Percentiles rank a stretch among this genome's conserved stretches.
phyloP scores from a whole-genome alignment of 352 stramenopile species.

The Globisporangium paroecandrum region DNA sequence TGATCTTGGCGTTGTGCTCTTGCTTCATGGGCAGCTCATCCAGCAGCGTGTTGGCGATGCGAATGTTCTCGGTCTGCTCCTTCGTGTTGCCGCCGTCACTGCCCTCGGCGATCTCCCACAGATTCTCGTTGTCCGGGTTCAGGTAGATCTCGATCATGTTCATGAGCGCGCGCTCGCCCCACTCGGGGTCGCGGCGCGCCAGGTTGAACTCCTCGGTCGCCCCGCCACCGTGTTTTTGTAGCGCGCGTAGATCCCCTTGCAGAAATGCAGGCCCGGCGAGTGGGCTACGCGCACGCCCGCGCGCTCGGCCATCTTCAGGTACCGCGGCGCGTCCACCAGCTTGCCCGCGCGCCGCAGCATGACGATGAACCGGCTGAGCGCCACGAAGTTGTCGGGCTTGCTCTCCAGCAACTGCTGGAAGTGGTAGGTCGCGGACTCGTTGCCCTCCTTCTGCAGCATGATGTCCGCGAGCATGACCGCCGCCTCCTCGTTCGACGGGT shows the following conservation, averaged over 20 bases:
- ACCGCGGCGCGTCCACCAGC: constrained; percentile 60
- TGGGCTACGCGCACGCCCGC: constrained; percentile 62
- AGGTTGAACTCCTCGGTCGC: constrained; percentile 63
- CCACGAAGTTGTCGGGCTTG: constrained; percentile 89
- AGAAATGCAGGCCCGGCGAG: constrained; percentile 87
- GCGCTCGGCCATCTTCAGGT: constrained; percentile 82
- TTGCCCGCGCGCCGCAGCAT: constrained; percentile 87
- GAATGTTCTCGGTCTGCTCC: constrained; percentile 83
- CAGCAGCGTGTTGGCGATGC: constrained; percentile 85
- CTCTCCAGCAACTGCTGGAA: constrained; percentile 87
- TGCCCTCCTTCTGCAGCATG: constrained; percentile 85
- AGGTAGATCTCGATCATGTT: constrained; percentile 95
- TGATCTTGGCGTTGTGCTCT: constrained; percentile 49
- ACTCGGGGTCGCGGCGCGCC: constrained; percentile 66
- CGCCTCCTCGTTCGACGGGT: constrained; percentile 80
- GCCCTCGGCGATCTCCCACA: constrained; percentile 72
- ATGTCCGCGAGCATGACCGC: constrained; percentile 90
- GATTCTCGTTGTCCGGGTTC: constrained; percentile 91
- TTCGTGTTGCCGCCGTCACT: constrained; percentile 46
- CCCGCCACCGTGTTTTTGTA: constrained; percentile 90
- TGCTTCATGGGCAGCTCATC: constrained; percentile 62
- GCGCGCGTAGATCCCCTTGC: constrained; percentile 85
- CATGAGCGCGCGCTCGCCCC: constrained; percentile 83
- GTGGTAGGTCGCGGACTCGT: constrained; percentile 85
- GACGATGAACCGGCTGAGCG: constrained; percentile 83